These are phyloP conservation scores for Chlamydomonas schloesseri DNA, from an alignment of 139 green algal species.

Conservation along the genomic window DNA sequence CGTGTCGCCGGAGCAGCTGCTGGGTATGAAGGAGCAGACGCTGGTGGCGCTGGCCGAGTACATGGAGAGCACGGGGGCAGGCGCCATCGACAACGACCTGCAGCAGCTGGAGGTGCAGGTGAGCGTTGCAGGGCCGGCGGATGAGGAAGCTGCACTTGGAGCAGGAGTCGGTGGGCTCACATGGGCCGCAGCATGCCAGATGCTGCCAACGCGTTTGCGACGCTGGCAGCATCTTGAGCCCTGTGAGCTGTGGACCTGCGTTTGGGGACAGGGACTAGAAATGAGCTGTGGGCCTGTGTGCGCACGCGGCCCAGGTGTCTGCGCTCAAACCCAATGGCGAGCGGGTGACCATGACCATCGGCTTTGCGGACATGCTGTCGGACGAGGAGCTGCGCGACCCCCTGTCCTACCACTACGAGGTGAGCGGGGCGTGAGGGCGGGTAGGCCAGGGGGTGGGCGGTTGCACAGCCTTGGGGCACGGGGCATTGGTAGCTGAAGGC, in stretches of 20 bases:
- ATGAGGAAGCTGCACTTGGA: neutral
- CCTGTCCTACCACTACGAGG: slow-evolving; percentile 39
- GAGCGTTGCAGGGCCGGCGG: too few relatives aligned
- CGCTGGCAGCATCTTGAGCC: too few relatives aligned
- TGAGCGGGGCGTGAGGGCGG: too few relatives aligned
- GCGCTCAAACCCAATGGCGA: slow-evolving; percentile 38
- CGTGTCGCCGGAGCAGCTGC: slow-evolving; percentile 45
- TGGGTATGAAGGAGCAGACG: slow-evolving; percentile 49
- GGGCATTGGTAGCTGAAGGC: too few relatives aligned
- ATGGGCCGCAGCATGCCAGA: too few relatives aligned
- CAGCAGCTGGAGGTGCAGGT: slow-evolving; percentile 60
- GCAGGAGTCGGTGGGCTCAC: neutral
- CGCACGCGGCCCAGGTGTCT: neutral
- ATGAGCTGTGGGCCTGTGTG: too few relatives aligned
- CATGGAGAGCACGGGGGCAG: neutral
- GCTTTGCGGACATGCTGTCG: slow-evolving; percentile 32
- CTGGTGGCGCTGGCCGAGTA: slow-evolving; percentile 48
- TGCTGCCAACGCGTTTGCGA: too few relatives aligned
- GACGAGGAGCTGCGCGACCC: slow-evolving; percentile 37
- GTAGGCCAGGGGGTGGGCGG: too few relatives aligned
- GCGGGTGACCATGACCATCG: slow-evolving; percentile 34
- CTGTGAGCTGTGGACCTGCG: too few relatives aligned
- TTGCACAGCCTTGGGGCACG: neutral
- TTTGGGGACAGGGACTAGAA: too few relatives aligned
- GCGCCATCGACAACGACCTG: neutral